These are phyloP conservation scores for Leccinum subfulvum DNA, from an alignment of 1,284 basidiomycete genomes.

Conservation along the genomic window DNA sequence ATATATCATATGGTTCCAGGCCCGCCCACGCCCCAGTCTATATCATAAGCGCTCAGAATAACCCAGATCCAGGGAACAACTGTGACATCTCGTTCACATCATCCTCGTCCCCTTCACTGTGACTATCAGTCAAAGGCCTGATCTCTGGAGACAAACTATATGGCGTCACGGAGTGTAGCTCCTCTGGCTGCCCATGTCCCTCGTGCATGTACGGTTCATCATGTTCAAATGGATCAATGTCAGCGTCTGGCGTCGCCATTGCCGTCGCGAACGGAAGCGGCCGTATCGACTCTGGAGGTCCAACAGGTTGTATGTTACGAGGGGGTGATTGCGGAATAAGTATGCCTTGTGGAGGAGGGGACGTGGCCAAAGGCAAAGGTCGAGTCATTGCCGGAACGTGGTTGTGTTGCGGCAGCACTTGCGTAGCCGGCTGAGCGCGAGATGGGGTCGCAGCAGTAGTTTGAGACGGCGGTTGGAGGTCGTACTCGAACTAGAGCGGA, in stretches of 20 bases:
- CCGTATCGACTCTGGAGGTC: constrained; percentile 16
- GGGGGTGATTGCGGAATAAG: constrained; percentile 18
- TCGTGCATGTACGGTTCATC: constrained; percentile 31
- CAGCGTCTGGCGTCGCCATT: constrained; percentile 23
- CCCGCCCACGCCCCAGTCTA: neutral
- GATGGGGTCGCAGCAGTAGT: constrained; percentile 1
- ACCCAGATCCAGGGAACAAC: constrained; percentile 54
- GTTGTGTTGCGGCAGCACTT: constrained; percentile 12
- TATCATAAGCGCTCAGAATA: constrained; percentile 40
- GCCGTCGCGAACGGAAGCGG: constrained; percentile 14
- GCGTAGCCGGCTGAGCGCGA: constrained; percentile 13
- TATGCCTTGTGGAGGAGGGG: constrained; percentile 15
- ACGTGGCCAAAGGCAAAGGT: constrained; percentile 12
- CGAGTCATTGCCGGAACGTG: constrained; percentile 4
- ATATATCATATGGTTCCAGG: neutral
- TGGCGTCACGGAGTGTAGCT: constrained; percentile 20
- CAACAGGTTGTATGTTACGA: constrained; percentile 12
- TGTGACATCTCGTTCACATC: constrained; percentile 40
- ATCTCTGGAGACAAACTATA: constrained; percentile 31
- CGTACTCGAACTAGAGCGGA: constrained; percentile 41
- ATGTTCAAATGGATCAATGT: constrained; percentile 37
- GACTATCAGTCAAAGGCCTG: constrained; percentile 1
- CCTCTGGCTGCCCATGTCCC: constrained; percentile 11
- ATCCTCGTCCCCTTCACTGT: constrained; percentile 39
- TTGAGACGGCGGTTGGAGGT: constrained; percentile 38